Base-by-base conservation (phyloP, 345 rosid species). In the Punica granatum region DNA sequence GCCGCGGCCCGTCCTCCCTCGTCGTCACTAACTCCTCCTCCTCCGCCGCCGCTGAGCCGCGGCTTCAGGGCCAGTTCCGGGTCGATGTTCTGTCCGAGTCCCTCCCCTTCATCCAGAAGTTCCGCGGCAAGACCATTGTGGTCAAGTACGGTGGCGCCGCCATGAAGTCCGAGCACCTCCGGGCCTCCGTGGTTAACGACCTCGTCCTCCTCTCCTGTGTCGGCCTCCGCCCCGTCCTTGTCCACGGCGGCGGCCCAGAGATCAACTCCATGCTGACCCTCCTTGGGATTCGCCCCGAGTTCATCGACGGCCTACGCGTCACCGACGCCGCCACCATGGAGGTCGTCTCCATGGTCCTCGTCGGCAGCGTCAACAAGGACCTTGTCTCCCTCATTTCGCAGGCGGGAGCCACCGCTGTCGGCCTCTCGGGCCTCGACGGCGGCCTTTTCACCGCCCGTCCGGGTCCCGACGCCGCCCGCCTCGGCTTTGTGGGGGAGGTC, bases 101-200 rank as follows among this genome's bases (percentile, higher is more conserved):
- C 0, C 80, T 94, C 16, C 99, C 99, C 0, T 94, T 89, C 74
- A 91, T 94, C 75, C 97, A 91, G 72, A 89, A 85, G 76, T 91
- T 88, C 77, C 77, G 95, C 1, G 99, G 99, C 1, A 90, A 92
- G 77, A 90, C 90, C 53, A 78, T 92, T 23, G 96, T 92, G 7
- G 96, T 92, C 79, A 92, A 92, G 79, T 90, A 90, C 66, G 98
- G 96, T 35, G 94, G 98, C 68, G 98, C 95, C 31, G 99, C 99
- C 77, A 91, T 94, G 99, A 91, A 87, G 54, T 80, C 80, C 0
- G 81, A 86, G 64, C 85, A 82, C 36, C 91, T 90, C 36, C 86
- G 81, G 72, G 83, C 90, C 36, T 86, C 91, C 18, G 92, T 92
- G 26, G 82, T 88, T 0, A 82, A 80, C 68, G 95, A 92, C 66